Percentiles rank a stretch among this genome's conserved stretches.
Evolutionary conservation across 495 filamentous ascomycete species (phyloP).

Genomic region (Cenococcum geophilum): DNA sequence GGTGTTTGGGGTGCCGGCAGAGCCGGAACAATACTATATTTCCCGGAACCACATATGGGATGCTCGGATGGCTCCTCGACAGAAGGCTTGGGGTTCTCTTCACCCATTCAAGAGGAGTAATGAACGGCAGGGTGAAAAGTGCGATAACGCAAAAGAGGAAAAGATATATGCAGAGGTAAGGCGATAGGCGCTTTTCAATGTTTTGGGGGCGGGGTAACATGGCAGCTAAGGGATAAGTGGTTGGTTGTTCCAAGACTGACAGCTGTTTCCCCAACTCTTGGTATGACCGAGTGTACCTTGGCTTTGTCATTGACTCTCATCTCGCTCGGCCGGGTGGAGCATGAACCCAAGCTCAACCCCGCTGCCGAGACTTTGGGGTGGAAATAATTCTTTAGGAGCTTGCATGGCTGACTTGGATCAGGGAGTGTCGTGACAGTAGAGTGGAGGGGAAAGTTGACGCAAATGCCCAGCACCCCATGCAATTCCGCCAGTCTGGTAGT

Average conservation of each 20-base stretch:
- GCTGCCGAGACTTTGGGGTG: too few relatives aligned
- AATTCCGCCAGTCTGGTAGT: too few relatives aligned
- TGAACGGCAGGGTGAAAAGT: constrained; percentile 11
- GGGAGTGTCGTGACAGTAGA: too few relatives aligned
- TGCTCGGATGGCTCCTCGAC: constrained; percentile 32
- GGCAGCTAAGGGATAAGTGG: constrained; percentile 26
- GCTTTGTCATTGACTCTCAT: too few relatives aligned
- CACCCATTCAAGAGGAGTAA: constrained; percentile 31
- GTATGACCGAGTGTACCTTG: constrained; percentile 7
- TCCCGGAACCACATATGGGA: constrained; percentile 26
- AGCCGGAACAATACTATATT: neutral
- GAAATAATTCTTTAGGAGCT: too few relatives aligned
- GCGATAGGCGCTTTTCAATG: constrained; percentile 19
- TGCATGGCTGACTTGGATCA: too few relatives aligned
- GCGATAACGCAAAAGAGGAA: constrained; percentile 32
- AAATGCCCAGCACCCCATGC: too few relatives aligned
- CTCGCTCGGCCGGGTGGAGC: too few relatives aligned
- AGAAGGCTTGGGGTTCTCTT: constrained; percentile 21
- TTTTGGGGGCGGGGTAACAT: constrained; percentile 20
- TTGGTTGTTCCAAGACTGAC: constrained; percentile 6
- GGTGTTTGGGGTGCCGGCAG: too few relatives aligned
- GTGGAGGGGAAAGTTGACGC: too few relatives aligned
- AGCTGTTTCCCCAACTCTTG: constrained; percentile 19
- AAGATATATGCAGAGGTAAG: constrained; percentile 12
- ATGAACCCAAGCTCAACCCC: too few relatives aligned